phyloP scores from a whole-genome alignment of 2,329 filamentous ascomycete species.

The Fusarium concolor region DNA sequence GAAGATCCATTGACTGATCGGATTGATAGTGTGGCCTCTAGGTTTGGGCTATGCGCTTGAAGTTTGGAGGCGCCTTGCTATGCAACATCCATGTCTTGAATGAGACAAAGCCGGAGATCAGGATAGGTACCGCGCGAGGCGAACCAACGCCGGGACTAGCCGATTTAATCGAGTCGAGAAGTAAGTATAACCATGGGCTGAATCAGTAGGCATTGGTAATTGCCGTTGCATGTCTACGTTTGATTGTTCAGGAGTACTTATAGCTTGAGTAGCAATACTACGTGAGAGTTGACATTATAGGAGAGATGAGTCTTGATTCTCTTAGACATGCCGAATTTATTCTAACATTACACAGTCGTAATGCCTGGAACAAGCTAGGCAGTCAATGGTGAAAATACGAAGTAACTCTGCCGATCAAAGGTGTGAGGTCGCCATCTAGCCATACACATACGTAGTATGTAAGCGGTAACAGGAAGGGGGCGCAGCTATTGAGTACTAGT shows the following conservation, averaged over 20 bases:
- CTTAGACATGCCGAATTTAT: background rate
- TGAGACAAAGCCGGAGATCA: background rate
- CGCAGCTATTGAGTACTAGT: too few species aligned
- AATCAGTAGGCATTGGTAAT: background rate
- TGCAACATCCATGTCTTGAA: slow-evolving; percentile 1
- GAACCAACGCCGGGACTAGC: background rate
- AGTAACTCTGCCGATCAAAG: background rate
- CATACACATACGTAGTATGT: too few species aligned
- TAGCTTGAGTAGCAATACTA: background rate
- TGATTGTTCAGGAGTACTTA: background rate
- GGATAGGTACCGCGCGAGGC: slow-evolving; percentile 2
- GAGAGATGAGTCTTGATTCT: background rate
- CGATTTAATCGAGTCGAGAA: background rate
- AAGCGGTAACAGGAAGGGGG: background rate
- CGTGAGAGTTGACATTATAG: background rate
- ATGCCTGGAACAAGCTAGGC: background rate
- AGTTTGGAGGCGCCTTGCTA: background rate
- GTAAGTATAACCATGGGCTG: background rate
- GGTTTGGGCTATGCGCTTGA: slow-evolving; percentile 12
- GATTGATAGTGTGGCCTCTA: slow-evolving; percentile 13
- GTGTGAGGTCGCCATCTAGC: background rate
- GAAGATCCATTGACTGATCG: slow-evolving; percentile 19
- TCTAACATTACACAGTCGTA: background rate
- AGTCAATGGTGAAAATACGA: background rate
- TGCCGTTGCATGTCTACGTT: background rate